Evolutionary conservation across 1,284 basidiomycete genomes (phyloP).

Genomic region (Ustilago nuda): DNA sequence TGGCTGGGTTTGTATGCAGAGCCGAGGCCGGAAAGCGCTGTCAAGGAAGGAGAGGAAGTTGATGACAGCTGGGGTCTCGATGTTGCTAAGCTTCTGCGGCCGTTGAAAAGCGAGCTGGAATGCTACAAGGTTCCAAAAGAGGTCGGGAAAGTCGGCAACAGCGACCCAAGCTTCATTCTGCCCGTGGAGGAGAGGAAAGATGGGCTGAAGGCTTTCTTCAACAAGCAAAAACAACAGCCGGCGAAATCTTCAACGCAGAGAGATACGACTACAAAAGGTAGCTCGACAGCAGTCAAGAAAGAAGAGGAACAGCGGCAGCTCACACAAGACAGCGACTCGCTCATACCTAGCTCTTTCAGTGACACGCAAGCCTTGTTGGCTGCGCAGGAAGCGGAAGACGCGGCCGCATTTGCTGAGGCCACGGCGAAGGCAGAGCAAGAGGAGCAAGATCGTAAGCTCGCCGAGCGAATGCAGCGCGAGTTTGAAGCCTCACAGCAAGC

Average conservation of each 20-base stretch:
- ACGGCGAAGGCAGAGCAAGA: conserved; percentile 32
- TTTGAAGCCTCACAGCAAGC: conserved; percentile 5
- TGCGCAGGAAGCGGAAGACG: conserved; percentile 30
- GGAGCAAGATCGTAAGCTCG: conserved; percentile 30
- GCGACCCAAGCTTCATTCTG: conserved; percentile 83
- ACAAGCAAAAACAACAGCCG: conserved; percentile 69
- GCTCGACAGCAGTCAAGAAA: background rate
- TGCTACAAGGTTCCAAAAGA: conserved; percentile 91
- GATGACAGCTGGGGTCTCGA: conserved; percentile 70
- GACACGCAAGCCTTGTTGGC: conserved; percentile 26
- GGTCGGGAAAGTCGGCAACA: conserved; percentile 88
- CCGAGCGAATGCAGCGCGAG: conserved; percentile 39
- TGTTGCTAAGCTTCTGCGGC: conserved; percentile 77
- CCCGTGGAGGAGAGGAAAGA: conserved; percentile 84
- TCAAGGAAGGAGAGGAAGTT: conserved; percentile 26
- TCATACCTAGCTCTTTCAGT: conserved; percentile 26
- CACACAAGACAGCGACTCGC: conserved; percentile 15
- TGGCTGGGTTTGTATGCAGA: conserved; percentile 80
- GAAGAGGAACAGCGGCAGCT: conserved; percentile 12
- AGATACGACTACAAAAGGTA: background rate
- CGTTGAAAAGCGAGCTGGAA: conserved; percentile 75
- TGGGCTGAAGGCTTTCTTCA: conserved; percentile 87
- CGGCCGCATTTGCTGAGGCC: conserved; percentile 18
- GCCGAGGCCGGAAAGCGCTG: conserved; percentile 12
- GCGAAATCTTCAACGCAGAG: background rate